Evolutionary conservation across 2,329 filamentous ascomycete genomes (phyloP), one percentile per base, ranked within the genome.

Genomic region (Alternaria incomplexa): DNA sequence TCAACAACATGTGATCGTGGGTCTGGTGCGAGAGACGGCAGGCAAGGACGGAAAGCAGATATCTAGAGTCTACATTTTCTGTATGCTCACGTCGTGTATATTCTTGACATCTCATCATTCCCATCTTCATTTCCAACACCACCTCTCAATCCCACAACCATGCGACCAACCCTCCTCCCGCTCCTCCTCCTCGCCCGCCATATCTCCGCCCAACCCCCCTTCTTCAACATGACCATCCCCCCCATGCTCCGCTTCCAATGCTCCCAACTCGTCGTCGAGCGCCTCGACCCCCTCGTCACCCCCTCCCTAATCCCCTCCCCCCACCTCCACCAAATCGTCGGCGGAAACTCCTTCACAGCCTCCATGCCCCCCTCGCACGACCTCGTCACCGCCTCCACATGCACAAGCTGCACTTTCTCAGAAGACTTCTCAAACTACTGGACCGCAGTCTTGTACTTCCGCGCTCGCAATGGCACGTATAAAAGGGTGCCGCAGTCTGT

Each of bases 301-400:
- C 71, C 72, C 10, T 68, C 67, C 8, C 28, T 63, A 4, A 54
- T 67, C 7, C 71, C 72, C 10, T 74, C 72, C 9, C 68, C 72
- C 1, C 72, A 73, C 56, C 66, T 73, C 13, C 70, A 73, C 47
- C 70, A 72, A 36, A 66, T 70, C 22, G 67, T 73, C 3, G 70
- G 69, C 15, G 70, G 70, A 12, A 71, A 74, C 50, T 68, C 65
- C 0, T 73, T 74, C 60, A 73, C 72, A 26, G 59, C 67, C 6
- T 76, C 80, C 10, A 84, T 84, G 82, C 62, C 71, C 13, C 56
- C 26, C 1, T 51, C 56, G 2, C 70, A 72, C 59, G 71, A 73
- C 57, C 65, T 73, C 22, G 56, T 62, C 20, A 65, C 73, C 46
- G 61, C 32, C 23, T 71, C 80, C 7, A 79, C 74, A n/a, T 83